Evolutionary conservation across 2,329 filamentous ascomycete species (phyloP).

Genomic region (Colletotrichum musae): DNA sequence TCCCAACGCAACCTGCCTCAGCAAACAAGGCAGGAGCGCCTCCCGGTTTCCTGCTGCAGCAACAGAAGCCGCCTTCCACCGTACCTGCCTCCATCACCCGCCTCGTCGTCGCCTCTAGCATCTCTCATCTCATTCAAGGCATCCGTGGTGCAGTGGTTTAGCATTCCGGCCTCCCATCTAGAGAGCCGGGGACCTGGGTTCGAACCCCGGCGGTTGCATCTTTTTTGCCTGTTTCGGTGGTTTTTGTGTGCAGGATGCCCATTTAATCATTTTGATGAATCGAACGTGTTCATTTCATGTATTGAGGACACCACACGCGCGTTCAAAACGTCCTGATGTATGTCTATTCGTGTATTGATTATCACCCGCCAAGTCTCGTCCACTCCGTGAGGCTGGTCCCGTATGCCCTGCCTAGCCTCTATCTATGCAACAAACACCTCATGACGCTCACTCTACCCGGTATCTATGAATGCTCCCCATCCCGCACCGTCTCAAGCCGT

Average conservation of each 20-base stretch:
- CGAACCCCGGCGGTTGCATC: conserved; percentile 39
- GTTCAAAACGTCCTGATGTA: no score
- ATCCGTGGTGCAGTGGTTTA: conserved; percentile 40
- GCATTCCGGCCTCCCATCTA: conserved; percentile 39
- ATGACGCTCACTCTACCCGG: neutral
- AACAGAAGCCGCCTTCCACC: neutral
- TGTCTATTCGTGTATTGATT: no score
- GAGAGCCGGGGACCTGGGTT: conserved; percentile 37
- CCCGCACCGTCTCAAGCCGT: neutral
- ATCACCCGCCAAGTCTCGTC: no score
- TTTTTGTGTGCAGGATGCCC: neutral
- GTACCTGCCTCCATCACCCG: neutral
- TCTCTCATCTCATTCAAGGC: conserved; percentile 24
- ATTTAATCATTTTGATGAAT: neutral
- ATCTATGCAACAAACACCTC: neutral
- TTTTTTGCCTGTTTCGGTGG: neutral
- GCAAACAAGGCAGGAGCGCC: conserved; percentile 27
- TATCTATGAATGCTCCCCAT: neutral
- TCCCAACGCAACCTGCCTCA: neutral
- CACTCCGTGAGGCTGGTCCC: no score
- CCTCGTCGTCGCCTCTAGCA: neutral
- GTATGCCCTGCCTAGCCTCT: no score
- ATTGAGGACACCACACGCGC: no score
- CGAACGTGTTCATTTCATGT: no score
- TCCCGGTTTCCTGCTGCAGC: neutral